Base-by-base conservation (phyloP, 1,284 basidiomycete species). In the Inonotus obliquus region DNA sequence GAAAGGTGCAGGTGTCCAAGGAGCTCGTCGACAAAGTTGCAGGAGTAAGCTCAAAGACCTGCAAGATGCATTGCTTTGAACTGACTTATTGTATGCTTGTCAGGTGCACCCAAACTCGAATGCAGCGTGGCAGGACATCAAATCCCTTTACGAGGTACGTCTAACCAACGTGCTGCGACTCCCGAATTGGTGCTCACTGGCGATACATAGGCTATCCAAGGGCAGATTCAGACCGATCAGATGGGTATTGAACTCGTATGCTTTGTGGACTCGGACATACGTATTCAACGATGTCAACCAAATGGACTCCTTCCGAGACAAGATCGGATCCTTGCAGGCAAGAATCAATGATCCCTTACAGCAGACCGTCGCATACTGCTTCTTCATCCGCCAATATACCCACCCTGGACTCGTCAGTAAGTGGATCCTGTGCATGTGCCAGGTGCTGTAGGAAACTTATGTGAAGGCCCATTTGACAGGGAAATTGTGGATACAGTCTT, bases 341-440 rank as follows among this genome's bases (percentile, higher is more conserved):
- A 41, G 25, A n/a, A 56, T 57, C 32, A 41, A 32, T 3, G 13
- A 14, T 2, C 32, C 62, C 9, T 25, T 61, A 2, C 17, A 51
- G 35, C 62, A 63, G 60, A 61, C 49, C 14, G 51, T 32, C 21
- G 62, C 62, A 38, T 63, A 53, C 35, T 53, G 41, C 14, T 37
- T 63, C 10, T 63, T 63, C 29, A 57, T 63, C 2, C 38, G 32
- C 17, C 17, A 63, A 29, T 63, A 61, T 57, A n/a, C 39, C 9
- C 39, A 44, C 17, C 62, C 35, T 37, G 35, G 61, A 6, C 62
- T 62, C 19, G 9, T 41, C 11, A 21, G 62, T 63, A 23, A 23
- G 60, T 58, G 4, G 2, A 21, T 29, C 14, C 2, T 35, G 37
- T 17, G 2, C 2, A 2, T 7, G 25, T 27, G n/a, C n/a, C 27